Evolutionary conservation across 805 yeast genomes (phyloP).

Genomic region (Vanderwaltozyma polyspora): DNA sequence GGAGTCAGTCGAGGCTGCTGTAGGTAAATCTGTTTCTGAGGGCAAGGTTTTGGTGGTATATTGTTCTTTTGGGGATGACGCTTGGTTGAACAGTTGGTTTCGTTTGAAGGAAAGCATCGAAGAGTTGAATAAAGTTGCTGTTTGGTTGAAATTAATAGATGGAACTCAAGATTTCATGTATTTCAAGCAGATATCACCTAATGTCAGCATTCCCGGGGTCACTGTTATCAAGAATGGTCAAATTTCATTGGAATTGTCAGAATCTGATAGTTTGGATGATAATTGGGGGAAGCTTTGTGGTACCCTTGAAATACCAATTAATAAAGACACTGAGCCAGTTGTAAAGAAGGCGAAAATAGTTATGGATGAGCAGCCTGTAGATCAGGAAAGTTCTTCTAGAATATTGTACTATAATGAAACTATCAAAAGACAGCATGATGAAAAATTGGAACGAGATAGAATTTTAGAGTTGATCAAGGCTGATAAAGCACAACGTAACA

Average conservation of each 20-base stretch:
- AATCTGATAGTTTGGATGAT: conserved; percentile 14
- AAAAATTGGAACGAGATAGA: conserved; percentile 40
- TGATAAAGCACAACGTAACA: no score
- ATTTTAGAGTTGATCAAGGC: conserved; percentile 36
- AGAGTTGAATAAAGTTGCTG: conserved; percentile 7
- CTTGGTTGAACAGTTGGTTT: conserved; percentile 16
- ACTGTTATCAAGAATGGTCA: no score
- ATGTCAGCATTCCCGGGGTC: conserved; percentile 41
- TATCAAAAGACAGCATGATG: conserved; percentile 23
- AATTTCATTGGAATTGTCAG: conserved; percentile 41
- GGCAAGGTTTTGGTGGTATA: no score
- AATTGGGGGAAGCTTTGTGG: conserved; percentile 2
- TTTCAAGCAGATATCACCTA: conserved; percentile 46
- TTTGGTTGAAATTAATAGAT: conserved; percentile 32
- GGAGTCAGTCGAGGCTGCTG: no score
- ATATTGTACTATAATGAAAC: conserved; percentile 18
- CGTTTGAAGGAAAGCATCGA: conserved; percentile 4
- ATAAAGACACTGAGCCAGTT: not conserved
- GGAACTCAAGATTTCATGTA: conserved; percentile 34
- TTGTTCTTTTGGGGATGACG: no score
- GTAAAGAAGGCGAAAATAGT: not conserved
- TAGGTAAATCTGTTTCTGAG: no score
- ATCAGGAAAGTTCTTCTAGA: conserved; percentile 5
- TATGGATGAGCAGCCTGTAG: no score
- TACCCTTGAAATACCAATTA: conserved; percentile 1